These are phyloP conservation scores for Aureobasidium sp. DNA, from an alignment of 2,329 filamentous ascomycete species.

Conservation along the genomic window DNA sequence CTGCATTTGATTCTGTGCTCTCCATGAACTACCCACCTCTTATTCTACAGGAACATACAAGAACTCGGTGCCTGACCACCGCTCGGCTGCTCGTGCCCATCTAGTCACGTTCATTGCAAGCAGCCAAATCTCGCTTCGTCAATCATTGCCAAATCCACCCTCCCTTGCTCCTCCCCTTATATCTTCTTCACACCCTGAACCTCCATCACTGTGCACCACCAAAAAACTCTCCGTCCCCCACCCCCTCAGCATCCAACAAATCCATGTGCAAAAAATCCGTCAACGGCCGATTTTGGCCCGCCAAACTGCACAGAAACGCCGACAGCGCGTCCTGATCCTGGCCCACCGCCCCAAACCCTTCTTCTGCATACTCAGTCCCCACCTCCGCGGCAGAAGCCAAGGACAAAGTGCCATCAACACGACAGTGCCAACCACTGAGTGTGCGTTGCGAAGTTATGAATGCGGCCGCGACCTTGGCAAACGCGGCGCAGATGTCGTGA, in stretches of 20 bases:
- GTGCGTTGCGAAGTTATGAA: slow-evolving; percentile 15
- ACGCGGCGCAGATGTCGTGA: slow-evolving; percentile 15
- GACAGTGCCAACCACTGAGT: slow-evolving; percentile 14
- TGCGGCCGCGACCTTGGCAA: slow-evolving; percentile 13
- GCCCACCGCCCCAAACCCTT: background rate
- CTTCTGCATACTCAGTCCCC: background rate
- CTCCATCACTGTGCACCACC: background rate
- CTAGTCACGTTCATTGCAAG: background rate
- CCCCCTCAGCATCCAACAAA: background rate
- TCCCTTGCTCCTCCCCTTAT: background rate
- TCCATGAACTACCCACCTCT: too few species aligned
- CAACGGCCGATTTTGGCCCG: background rate
- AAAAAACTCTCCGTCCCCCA: background rate
- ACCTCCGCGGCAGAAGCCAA: background rate
- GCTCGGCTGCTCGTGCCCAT: background rate
- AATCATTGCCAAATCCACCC: background rate
- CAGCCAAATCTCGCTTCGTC: background rate
- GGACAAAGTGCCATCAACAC: slow-evolving; percentile 13
- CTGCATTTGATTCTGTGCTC: too few species aligned
- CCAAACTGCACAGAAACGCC: background rate
- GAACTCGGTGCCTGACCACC: background rate
- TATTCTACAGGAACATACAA: too few species aligned
- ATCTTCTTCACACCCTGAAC: background rate
- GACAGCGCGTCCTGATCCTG: background rate
- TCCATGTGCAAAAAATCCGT: slow-evolving; percentile 7